Evolutionary conservation across 2,329 filamentous ascomycete species (phyloP).

Genomic region (Neofusicoccum sp.): DNA sequence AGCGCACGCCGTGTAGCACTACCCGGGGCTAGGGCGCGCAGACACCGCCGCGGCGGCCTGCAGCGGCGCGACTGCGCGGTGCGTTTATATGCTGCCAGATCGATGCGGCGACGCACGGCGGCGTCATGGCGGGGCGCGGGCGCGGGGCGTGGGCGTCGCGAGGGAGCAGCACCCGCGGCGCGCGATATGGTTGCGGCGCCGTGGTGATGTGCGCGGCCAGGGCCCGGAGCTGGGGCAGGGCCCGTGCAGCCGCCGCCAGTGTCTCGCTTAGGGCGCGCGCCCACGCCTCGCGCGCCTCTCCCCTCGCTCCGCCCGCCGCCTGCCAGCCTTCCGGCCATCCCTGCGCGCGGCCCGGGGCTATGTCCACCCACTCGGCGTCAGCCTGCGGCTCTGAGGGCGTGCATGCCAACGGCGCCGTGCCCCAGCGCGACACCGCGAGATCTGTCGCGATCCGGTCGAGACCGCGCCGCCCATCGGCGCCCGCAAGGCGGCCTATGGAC

Average conservation of each 20-base stretch:
- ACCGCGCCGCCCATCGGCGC: not conserved
- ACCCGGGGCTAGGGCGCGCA: not conserved
- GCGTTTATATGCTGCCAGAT: slow-evolving; percentile 15
- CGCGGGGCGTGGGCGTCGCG: too few relatives aligned
- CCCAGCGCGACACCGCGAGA: not conserved
- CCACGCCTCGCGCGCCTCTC: slow-evolving; percentile 5
- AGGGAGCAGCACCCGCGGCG: too few relatives aligned
- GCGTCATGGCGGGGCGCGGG: too few relatives aligned
- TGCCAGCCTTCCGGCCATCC: slow-evolving; percentile 10
- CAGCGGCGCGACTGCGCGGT: not conserved
- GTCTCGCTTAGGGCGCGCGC: slow-evolving; percentile 17
- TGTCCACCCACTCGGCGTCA: slow-evolving; percentile 16
- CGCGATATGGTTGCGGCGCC: not conserved
- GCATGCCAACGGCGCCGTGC: not conserved
- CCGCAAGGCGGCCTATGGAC: not conserved
- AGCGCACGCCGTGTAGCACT: not conserved
- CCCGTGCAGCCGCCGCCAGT: slow-evolving; percentile 21
- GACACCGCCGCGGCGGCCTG: not conserved
- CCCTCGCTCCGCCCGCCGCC: slow-evolving; percentile 18
- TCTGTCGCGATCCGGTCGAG: not conserved
- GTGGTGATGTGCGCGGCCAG: slow-evolving; percentile 9
- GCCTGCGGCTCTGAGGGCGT: slow-evolving; percentile 19
- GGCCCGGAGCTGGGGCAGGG: slow-evolving; percentile 9
- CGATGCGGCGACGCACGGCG: not conserved
- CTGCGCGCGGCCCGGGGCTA: slow-evolving; percentile 13